Evolutionary conservation across 225 moss, liverwort and hornwort genomes (phyloP).

Genomic region (Bryum argenteum): DNA sequence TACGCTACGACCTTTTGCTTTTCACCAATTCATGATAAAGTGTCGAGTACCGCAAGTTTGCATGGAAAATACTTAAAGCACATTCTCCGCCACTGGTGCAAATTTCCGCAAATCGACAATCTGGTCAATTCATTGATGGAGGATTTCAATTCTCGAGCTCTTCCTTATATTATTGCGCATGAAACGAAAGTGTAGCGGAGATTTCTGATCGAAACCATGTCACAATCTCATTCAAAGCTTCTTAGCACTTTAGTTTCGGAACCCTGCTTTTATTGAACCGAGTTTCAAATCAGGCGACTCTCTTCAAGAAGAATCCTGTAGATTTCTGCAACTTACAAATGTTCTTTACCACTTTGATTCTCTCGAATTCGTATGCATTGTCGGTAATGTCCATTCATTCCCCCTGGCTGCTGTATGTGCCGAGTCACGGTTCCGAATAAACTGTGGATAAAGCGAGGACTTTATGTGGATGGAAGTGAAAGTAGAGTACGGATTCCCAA

Average conservation of each 20-base stretch:
- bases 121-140: too few relatives aligned
- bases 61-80: too few relatives aligned
- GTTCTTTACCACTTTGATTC: not conserved
- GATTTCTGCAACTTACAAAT: too few relatives aligned
- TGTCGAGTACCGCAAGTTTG: too few relatives aligned
- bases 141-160: not conserved
- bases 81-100: not conserved
- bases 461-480: slow-evolving; percentile 29
- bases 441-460: slow-evolving; percentile 28
- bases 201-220: not conserved
- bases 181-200: not conserved
- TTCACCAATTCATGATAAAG: too few relatives aligned
- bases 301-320: too few relatives aligned
- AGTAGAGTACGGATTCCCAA: not conserved
- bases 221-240: too few relatives aligned
- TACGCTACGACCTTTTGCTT: too few relatives aligned
- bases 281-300: too few relatives aligned
- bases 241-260: not conserved
- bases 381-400: slow-evolving; percentile 15
- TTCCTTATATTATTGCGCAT: not conserved
- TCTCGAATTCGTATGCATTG: not conserved
- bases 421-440: not conserved
- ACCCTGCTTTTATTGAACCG: not conserved
- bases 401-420: not conserved
- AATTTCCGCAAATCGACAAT: not conserved